Base-by-base conservation (phyloP, 2,329 filamentous ascomycete species). In the Ciborinia camelliae region DNA sequence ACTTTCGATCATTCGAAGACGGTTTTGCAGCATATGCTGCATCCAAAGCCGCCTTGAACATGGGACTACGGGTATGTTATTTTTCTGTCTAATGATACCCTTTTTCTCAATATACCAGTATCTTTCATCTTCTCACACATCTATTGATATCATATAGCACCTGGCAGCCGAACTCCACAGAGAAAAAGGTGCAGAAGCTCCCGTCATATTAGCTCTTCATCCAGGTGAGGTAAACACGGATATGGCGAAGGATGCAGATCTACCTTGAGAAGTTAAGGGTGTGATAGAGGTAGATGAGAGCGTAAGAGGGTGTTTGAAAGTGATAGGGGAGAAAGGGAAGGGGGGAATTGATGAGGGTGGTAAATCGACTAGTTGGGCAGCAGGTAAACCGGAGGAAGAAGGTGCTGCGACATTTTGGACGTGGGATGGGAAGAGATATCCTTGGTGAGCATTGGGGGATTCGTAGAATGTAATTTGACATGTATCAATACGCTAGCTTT, bases 11-110 rank as follows among this genome's bases (percentile, higher is more conserved):
- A n/a, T 79, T 81, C 70, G 82, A 86, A 72, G 83, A 86, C 69
- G 83, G 77, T 0, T 86, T 86, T 66, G 83, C 81, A 0, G 84
- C 83, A 14, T 86, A 86, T 70, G 79, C 79, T 6, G 82, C 83
- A 0, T 83, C 80, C 4, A 86, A 86, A 72, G 80, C 82, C 1
- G 84, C 84, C 0, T 70, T 86, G 62, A 86, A 86, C 67, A 82
- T 84, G 75, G 80, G 80, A 63, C 74, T 85, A 3, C 71, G 82
- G 20, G 60, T 62, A 45, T 26, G 50, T 62, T 28, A 12, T 10
- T 43, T 43, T 18, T 18, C 8, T 23, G 0, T 14, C 4, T 26
- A 20, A 28, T 2, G 2, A 39, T 30, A 6, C 3, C 5, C 12
- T 6, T 4, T 3, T 61, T 41, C 18, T 8, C 14, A 6, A 12